Percentiles rank a stretch among this genome's conserved stretches.
phyloP scores from a whole-genome alignment of 2,329 filamentous ascomycete species.

The Trichoderma aggressivum region DNA sequence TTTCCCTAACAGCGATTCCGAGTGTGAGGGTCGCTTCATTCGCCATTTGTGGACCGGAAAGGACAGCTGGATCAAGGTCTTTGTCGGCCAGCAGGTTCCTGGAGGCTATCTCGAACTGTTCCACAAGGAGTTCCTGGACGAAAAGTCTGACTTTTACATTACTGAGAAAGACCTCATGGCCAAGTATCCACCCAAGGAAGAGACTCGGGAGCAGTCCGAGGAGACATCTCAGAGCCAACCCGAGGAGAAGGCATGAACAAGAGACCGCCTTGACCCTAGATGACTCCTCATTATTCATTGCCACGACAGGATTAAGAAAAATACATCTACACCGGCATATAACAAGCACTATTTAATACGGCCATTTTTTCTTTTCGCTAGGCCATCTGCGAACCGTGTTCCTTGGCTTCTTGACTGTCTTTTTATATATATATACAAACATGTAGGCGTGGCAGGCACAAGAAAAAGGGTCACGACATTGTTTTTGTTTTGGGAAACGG shows the following conservation, averaged over 20 bases:
- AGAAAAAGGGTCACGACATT: neutral
- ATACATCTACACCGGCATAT: slow-evolving; percentile 6
- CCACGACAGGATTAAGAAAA: neutral
- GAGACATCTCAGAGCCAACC: neutral
- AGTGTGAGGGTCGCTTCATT: slow-evolving; percentile 41
- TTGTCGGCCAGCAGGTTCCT: slow-evolving; percentile 38
- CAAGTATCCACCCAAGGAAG: neutral
- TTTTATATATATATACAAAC: slow-evolving; percentile 4
- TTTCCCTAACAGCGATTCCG: slow-evolving; percentile 37
- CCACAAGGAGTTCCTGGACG: slow-evolving; percentile 35
- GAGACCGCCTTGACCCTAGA: neutral
- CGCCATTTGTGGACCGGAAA: slow-evolving; percentile 45
- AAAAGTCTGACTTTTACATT: slow-evolving; percentile 35
- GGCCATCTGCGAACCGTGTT: slow-evolving; percentile 1
- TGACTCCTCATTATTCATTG: neutral
- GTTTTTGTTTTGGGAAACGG: slow-evolving; percentile 2
- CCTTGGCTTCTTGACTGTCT: neutral
- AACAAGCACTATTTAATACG: slow-evolving; percentile 2
- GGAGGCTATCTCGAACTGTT: slow-evolving; percentile 36
- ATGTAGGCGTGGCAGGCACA: neutral
- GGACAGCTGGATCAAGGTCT: slow-evolving; percentile 37
- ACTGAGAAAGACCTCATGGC: slow-evolving; percentile 36
- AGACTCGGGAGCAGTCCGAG: neutral
- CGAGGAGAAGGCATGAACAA: neutral
- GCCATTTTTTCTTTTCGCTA: neutral